Evolutionary conservation across 176 grass and related monocot species (phyloP).

Genomic region (Oryza meyeriana): DNA sequence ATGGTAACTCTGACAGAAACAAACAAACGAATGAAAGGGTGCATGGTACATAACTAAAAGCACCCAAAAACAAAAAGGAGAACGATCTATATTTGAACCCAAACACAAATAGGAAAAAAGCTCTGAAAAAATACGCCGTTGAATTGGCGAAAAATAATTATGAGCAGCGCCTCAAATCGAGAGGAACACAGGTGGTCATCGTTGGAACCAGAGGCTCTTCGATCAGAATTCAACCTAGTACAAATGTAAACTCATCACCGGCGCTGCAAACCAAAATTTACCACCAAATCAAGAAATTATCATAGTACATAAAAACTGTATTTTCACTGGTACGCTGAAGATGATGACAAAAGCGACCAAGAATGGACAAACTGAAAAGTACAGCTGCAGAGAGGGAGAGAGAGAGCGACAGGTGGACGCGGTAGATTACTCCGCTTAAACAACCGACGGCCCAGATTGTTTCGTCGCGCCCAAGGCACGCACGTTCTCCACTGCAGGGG

Average conservation of each 20-base stretch:
- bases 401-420: neutral
- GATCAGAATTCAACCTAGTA: neutral
- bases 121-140: too few relatives aligned
- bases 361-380: too few relatives aligned
- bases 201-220: neutral
- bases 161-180: neutral
- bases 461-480: neutral
- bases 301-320: too few relatives aligned
- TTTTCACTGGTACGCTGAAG: too few relatives aligned
- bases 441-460: neutral
- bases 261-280: neutral
- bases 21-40: too few relatives aligned
- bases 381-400: neutral
- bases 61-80: too few relatives aligned
- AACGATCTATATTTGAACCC: too few relatives aligned
- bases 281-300: neutral
- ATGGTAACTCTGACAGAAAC: too few relatives aligned
- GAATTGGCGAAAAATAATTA: too few relatives aligned
- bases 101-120: too few relatives aligned
- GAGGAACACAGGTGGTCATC: neutral
- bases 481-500: neutral
- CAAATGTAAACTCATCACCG: neutral
- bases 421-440: neutral
- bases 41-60: too few relatives aligned
- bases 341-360: too few relatives aligned